Conservation (phyloP, 2,329 filamentous ascomycete species). For the Nothophoma quercina region DNA sequence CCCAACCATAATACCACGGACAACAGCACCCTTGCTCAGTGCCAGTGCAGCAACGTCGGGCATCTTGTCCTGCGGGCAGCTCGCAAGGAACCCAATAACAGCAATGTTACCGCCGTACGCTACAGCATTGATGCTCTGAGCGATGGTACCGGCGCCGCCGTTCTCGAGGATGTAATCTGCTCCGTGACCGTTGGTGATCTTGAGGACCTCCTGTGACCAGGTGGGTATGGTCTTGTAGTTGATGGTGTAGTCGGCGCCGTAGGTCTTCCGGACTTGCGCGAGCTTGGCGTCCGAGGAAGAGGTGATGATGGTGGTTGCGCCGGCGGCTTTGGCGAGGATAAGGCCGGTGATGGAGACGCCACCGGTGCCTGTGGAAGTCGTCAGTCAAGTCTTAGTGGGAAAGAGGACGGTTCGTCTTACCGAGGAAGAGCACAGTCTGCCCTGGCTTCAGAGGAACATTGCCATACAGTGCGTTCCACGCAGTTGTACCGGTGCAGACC, state of each 20-base stretch:
- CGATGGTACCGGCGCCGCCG: conserved; percentile 47
- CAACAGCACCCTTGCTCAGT: conserved; percentile 39
- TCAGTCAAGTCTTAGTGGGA: background rate
- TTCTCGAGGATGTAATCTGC: conserved; percentile 55
- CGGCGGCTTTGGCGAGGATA: conserved; percentile 49
- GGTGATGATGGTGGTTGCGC: conserved; percentile 56
- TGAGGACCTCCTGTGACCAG: conserved; percentile 57
- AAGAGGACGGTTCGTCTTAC: conserved; percentile 7
- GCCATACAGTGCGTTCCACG: conserved; percentile 27
- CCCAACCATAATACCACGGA: conserved; percentile 65
- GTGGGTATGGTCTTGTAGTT: conserved; percentile 59
- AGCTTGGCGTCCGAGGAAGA: conserved; percentile 62
- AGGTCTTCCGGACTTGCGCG: conserved; percentile 47
- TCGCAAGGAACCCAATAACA: conserved; percentile 53
- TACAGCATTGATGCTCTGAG: conserved; percentile 56
- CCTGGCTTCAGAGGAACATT: conserved; percentile 18
- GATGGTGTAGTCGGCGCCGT: conserved; percentile 56
- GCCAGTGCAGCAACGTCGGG: conserved; percentile 42
- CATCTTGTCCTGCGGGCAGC: conserved; percentile 36
- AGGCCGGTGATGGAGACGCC: conserved; percentile 48
- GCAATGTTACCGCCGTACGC: conserved; percentile 56
- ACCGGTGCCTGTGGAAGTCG: conserved; percentile 39
- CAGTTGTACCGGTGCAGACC: conserved; percentile 25
- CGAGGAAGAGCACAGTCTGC: conserved; percentile 22
- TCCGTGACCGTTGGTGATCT: conserved; percentile 54